These are phyloP conservation scores for Suillus weaverae DNA, from an alignment of 768 basidiomycete species.

Conservation along the genomic window DNA sequence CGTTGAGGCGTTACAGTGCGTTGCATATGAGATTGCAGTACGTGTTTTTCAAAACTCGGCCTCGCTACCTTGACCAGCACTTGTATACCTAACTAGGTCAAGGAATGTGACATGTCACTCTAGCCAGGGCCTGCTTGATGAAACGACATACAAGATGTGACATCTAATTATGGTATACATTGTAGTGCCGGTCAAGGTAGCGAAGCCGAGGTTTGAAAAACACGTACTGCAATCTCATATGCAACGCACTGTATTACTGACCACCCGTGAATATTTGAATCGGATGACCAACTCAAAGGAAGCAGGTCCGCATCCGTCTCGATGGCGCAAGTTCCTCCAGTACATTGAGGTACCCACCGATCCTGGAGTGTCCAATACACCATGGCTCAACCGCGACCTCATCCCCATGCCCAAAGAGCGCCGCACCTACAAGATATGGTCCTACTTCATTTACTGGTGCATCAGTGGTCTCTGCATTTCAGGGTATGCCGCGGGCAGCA, in stretches of 20 bases:
- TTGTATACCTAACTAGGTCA: too few relatives aligned
- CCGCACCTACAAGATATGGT: constrained; percentile 28
- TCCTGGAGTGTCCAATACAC: neutral
- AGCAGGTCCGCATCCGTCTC: neutral
- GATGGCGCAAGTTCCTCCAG: neutral
- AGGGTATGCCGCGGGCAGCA: constrained; percentile 18
- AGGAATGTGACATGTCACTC: too few relatives aligned
- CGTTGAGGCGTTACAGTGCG: neutral
- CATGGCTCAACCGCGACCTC: constrained; percentile 24
- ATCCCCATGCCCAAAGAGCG: constrained; percentile 26
- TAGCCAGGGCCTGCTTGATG: too few relatives aligned
- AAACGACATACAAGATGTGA: too few relatives aligned
- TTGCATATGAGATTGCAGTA: too few relatives aligned
- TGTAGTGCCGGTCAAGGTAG: too few relatives aligned
- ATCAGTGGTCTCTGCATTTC: constrained; percentile 20
- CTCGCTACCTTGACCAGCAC: too few relatives aligned
- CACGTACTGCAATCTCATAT: too few relatives aligned
- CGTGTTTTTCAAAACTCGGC: too few relatives aligned
- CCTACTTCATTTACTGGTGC: constrained; percentile 30
- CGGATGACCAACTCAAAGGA: neutral
- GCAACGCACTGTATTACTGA: too few relatives aligned
- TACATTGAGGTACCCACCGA: neutral
- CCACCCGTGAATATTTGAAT: neutral
- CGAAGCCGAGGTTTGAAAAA: too few relatives aligned
- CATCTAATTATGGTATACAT: too few relatives aligned